A percentile compares a stretch with the other conserved stretches of the same genome.
Evolutionary conservation across 2,329 filamentous ascomycete genomes (phyloP).

Genomic region (Talaromyces piceae): DNA sequence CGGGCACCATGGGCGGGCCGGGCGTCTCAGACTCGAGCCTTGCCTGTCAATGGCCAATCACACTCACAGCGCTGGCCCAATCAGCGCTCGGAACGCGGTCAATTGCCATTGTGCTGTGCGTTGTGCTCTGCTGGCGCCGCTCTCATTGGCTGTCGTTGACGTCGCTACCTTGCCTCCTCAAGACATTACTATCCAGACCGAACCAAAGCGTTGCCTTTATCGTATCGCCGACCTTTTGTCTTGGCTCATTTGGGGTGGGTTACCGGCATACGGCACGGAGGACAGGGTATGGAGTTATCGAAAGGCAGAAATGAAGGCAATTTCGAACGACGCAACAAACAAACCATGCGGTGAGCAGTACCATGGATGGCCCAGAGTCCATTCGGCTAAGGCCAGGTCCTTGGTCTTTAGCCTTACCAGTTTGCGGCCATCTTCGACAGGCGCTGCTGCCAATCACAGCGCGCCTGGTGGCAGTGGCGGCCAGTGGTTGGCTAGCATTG

Average conservation of each 20-base stretch:
- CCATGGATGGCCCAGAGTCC: background rate
- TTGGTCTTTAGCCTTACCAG: background rate
- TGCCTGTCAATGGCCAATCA: background rate
- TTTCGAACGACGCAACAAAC: no score
- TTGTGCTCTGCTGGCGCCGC: background rate
- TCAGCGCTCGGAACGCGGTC: no score
- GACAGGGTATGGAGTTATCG: no score
- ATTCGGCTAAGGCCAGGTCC: background rate
- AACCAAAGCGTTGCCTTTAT: no score
- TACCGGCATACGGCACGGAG: no score
- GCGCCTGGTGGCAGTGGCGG: background rate
- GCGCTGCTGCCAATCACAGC: conserved; percentile 10
- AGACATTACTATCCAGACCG: no score
- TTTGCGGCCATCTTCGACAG: conserved; percentile 11
- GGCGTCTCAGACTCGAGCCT: conserved; percentile 1
- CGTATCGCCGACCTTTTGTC: no score
- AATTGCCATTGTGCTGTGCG: background rate
- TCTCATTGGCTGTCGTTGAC: background rate
- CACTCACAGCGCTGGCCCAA: no score
- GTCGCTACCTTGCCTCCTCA: background rate
- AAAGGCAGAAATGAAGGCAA: no score
- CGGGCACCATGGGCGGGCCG: background rate
- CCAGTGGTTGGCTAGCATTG: background rate
- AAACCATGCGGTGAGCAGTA: background rate
- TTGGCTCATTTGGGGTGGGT: no score